These are phyloP conservation scores for Cadophora sp. DNA, from an alignment of 2,329 filamentous ascomycete genomes.

Conservation along the genomic window DNA sequence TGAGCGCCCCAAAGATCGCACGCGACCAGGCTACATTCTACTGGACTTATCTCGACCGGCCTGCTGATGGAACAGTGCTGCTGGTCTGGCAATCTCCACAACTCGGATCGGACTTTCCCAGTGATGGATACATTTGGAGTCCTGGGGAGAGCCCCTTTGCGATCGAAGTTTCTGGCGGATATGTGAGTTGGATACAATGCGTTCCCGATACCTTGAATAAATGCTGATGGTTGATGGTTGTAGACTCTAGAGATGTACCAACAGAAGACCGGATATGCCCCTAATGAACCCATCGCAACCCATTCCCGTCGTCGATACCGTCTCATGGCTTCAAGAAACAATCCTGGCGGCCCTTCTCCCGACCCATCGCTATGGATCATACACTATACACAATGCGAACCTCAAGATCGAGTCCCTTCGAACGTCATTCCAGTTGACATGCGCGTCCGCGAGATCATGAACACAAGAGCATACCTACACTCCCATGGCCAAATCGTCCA, in stretches of 20 bases:
- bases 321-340: constrained; percentile 74
- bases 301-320: constrained; percentile 89
- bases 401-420: constrained; percentile 74
- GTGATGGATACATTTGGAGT: constrained; percentile 92
- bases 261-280: constrained; percentile 81
- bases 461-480: constrained; percentile 69
- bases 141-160: constrained; percentile 80
- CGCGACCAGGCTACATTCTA: constrained; percentile 86
- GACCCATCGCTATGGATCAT: constrained; percentile 90
- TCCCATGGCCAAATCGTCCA: constrained; percentile 81
- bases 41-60: constrained; percentile 90
- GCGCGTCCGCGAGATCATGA: constrained; percentile 65
- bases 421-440: constrained; percentile 69
- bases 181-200: constrained; percentile 55
- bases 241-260: constrained; percentile 89
- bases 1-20: constrained; percentile 83
- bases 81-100: constrained; percentile 88
- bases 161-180: constrained; percentile 73
- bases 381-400: constrained; percentile 83
- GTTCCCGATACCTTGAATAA: neutral
- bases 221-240: constrained; percentile 28
- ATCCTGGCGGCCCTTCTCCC: constrained; percentile 71
- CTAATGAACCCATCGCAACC: constrained; percentile 74
- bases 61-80: constrained; percentile 81
- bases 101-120: constrained; percentile 77